Base-by-base conservation (phyloP, 78 protist species). In the Diacronema lutheri region DNA sequence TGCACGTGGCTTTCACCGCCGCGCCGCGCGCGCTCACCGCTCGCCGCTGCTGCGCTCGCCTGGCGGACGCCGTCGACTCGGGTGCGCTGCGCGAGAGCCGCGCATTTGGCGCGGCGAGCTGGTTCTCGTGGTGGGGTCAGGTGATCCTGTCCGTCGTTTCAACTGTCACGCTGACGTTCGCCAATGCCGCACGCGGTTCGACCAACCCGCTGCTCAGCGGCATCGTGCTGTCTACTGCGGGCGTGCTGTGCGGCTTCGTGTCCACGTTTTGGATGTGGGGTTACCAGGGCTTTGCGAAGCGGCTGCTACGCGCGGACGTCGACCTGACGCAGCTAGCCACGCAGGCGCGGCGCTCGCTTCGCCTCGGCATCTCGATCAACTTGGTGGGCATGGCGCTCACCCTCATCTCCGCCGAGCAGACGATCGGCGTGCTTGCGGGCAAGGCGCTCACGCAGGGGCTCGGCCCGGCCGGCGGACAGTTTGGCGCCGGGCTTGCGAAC, bases 61-160 rank as follows among this genome's bases (percentile, higher is more conserved):
- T 3, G 50, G 16, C 50, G 16, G 50, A 3, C 16, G 50, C 50
- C 7, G 50, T 44, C 16, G 16, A 44, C 16, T 7, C 50, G 3
- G 16, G 50, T 7, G 50, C 50, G 16, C 50, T 44, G 50, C 50
- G 50, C 50, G 50, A 44, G 50, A 44, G 50, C 50, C 50, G 50
- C 50, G 50, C 50, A 3, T 44, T 44, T 7, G 16, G 50, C 16
- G 16, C 16, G 16, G 50, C 50, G 50, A 44, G 76, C 25, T 68
- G 76, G 76, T 25, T 68, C 46, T 26, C 29, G 9, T 68, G 76
- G 76, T 68, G 76, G 76, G n/a, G 12, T 6, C 76, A 68, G 76
- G n/a, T 5, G 4, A 23, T 29, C 50, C 76, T 68, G 50, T 68
- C 76, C 33, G 31, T 26, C 76, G 50, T 68, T 55, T 35, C 50